These are phyloP conservation scores for Coriaria nepalensis DNA, from an alignment of 306 rosid species.

Conservation along the genomic window DNA sequence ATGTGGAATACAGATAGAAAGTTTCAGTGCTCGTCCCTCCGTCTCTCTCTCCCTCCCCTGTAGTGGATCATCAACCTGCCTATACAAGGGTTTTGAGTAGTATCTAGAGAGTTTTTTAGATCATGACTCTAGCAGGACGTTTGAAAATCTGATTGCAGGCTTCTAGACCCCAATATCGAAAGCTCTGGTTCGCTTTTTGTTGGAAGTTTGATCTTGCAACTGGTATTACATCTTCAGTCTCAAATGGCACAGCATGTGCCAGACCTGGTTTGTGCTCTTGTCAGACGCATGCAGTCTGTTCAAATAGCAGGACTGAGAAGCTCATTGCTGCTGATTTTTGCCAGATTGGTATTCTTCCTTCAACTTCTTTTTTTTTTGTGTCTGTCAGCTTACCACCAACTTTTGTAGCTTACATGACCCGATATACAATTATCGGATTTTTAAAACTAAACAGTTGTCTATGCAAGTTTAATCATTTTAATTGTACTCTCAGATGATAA, in stretches of 20 bases:
- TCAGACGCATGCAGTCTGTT: conserved; percentile 82
- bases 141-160: conserved; percentile 39
- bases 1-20: too few species aligned
- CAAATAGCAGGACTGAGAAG: conserved; percentile 54
- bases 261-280: conserved; percentile 73
- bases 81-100: background rate
- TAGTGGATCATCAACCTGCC: too few species aligned
- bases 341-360: conserved; percentile 55
- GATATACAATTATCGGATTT: too few species aligned
- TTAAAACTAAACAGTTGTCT: too few species aligned
- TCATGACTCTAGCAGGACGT: conserved; percentile 2
- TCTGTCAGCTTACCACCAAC: background rate
- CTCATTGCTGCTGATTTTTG: conserved; percentile 81
- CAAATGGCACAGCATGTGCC: conserved; percentile 75
- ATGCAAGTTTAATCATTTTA: too few species aligned
- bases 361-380: conserved; percentile 10
- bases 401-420: too few species aligned
- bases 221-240: conserved; percentile 73
- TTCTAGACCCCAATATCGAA: conserved; percentile 73
- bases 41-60: too few species aligned
- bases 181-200: conserved; percentile 92
- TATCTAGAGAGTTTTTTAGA: background rate
- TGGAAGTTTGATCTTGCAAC: conserved; percentile 86
- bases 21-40: too few species aligned
- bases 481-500: too few species aligned